A percentile compares a stretch with the other conserved stretches of the same genome.
Evolutionary conservation across 2,329 filamentous ascomycete species (phyloP).

Genomic region (Apiospora rasikravindrae): DNA sequence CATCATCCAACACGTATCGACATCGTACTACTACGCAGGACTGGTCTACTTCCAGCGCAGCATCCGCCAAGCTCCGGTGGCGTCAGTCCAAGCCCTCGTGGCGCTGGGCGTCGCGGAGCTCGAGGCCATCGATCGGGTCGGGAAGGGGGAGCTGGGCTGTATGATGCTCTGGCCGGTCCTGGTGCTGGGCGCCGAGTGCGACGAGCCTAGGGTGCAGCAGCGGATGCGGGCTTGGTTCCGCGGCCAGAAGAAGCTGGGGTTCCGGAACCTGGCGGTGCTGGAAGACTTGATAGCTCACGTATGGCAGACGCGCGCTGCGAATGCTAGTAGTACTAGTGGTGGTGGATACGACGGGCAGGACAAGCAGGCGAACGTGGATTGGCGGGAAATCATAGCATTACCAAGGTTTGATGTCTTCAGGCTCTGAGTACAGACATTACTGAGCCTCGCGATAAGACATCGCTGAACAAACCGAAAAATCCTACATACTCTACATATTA

Average conservation of each 20-base stretch:
- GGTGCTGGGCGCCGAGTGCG: conserved; percentile 42
- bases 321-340: too few relatives aligned
- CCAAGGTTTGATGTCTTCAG: conserved; percentile 19
- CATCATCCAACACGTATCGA: conserved; percentile 30
- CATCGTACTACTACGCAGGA: conserved; percentile 43
- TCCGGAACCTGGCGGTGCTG: conserved; percentile 39
- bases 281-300: conserved; percentile 38
- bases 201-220: conserved; percentile 32
- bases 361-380: neutral
- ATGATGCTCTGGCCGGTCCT: conserved; percentile 44
- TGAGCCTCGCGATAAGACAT: neutral
- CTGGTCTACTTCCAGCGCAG: conserved; percentile 43
- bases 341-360: too few relatives aligned
- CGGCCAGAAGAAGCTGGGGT: conserved; percentile 40
- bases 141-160: conserved; percentile 36
- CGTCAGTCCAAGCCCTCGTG: conserved; percentile 38
- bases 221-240: conserved; percentile 40
- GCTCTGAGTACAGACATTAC: neutral
- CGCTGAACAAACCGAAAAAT: neutral
- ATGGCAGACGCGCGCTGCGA: conserved; percentile 34
- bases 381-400: conserved; percentile 13
- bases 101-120: conserved; percentile 38
- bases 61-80: conserved; percentile 32
- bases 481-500: conserved; percentile 1
- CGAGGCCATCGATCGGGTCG: conserved; percentile 38